phyloP scores from a whole-genome alignment of 2,329 filamentous ascomycete genomes.

The Diaporthe citri region DNA sequence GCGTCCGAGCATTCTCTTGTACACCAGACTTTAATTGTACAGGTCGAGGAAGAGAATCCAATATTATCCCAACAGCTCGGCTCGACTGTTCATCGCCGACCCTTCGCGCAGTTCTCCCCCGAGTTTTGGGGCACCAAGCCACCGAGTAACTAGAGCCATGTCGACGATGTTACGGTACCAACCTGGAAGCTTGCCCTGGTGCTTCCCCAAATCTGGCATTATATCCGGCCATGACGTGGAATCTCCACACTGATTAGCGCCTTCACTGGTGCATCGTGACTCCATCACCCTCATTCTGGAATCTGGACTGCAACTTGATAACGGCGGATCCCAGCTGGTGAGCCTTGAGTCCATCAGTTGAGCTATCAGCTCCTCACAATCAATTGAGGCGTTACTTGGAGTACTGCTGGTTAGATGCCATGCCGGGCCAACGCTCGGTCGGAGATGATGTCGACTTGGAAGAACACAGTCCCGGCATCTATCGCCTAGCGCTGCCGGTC shows the following conservation, averaged over 20 bases:
- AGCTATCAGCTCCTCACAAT: constrained; percentile 3
- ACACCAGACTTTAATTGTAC: not conserved
- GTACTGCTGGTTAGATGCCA: not conserved
- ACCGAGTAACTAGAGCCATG: constrained; percentile 1
- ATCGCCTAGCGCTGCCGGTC: constrained; percentile 28
- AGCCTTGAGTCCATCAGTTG: not conserved
- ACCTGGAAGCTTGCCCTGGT: not conserved
- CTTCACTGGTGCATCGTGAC: not conserved
- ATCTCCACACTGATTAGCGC: constrained; percentile 23
- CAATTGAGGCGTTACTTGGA: not conserved
- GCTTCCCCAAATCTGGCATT: constrained; percentile 19
- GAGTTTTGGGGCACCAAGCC: constrained; percentile 23
- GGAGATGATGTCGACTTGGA: constrained; percentile 23
- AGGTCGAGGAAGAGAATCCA: not conserved
- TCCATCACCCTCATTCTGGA: not conserved
- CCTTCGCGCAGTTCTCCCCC: constrained; percentile 12
- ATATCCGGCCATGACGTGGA: not conserved
- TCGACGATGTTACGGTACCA: constrained; percentile 15
- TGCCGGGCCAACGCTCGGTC: not conserved
- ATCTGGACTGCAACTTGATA: not conserved
- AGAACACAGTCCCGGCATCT: not conserved
- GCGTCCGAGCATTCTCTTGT: not conserved
- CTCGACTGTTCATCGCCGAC: not conserved
- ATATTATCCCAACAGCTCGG: not conserved
- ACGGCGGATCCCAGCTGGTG: constrained; percentile 4